Percentiles rank a stretch among this genome's conserved stretches.
These are phyloP conservation scores for Coemansia sp. DNA, from an alignment of 192 early-diverging fungal species.

Conservation along the genomic window DNA sequence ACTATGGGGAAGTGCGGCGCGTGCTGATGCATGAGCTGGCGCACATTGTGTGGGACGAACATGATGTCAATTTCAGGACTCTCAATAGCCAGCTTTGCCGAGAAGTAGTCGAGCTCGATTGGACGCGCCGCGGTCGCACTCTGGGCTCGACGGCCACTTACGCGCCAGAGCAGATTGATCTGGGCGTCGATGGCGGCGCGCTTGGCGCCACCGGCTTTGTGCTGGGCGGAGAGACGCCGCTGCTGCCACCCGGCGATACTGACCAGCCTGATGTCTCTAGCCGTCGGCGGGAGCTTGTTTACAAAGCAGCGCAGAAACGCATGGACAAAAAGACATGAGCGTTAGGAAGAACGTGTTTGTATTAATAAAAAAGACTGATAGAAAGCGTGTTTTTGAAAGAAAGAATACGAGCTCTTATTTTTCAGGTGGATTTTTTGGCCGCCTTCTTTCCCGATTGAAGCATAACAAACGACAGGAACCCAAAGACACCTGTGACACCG, in stretches of 20 bases:
- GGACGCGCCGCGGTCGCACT: conserved; percentile 40
- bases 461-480: conserved; percentile 85
- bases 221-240: conserved; percentile 37
- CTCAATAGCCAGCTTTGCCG: conserved; percentile 44
- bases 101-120: conserved; percentile 49
- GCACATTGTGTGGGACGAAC: conserved; percentile 56
- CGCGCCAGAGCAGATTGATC: conserved; percentile 14
- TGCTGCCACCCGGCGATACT: conserved; percentile 9
- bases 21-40: conserved; percentile 58
- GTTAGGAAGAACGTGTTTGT: conserved; percentile 6
- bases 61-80: conserved; percentile 44
- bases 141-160: conserved; percentile 11
- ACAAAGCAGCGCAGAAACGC: conserved; percentile 29
- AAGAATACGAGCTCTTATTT: too few species aligned
- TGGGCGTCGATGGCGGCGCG: conserved; percentile 38
- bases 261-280: not conserved
- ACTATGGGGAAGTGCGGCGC: conserved; percentile 26
- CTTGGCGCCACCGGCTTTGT: conserved; percentile 35
- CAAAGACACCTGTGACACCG: conserved; percentile 72
- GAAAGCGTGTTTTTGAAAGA: not conserved
- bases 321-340: conserved; percentile 2
- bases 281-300: conserved; percentile 27
- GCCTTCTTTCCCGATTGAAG: conserved; percentile 77
- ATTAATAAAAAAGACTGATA: not conserved
- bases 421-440: conserved; percentile 66